Evolutionary conservation across 495 filamentous ascomycete species (phyloP).

Genomic region (Lophium mytilinum): DNA sequence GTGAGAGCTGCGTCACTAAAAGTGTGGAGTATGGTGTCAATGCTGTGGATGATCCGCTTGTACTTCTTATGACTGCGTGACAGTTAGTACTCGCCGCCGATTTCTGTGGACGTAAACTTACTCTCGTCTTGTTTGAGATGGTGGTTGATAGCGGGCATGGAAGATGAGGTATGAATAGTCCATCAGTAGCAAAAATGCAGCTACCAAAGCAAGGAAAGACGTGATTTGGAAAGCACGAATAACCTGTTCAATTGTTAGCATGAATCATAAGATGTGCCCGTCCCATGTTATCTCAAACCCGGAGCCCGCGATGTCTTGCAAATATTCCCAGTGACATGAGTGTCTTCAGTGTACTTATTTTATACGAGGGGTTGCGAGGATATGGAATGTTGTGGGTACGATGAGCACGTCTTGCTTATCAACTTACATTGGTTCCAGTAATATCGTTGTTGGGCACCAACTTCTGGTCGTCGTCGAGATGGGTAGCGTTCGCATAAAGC

Average conservation of each 20-base stretch:
- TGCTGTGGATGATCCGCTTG: neutral
- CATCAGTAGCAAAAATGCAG: neutral
- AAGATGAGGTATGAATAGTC: conserved; percentile 1
- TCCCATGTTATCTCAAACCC: too few relatives aligned
- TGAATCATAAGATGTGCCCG: neutral
- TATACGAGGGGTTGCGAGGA: too few relatives aligned
- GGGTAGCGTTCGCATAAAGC: neutral
- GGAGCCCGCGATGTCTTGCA: too few relatives aligned
- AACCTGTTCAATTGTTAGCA: neutral
- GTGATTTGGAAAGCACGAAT: conserved; percentile 4
- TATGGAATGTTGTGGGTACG: neutral
- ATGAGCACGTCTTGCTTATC: neutral
- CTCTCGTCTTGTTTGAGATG: neutral
- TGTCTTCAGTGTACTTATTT: too few relatives aligned
- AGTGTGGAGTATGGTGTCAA: conserved; percentile 5
- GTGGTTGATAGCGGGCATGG: too few relatives aligned
- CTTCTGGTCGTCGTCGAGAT: conserved; percentile 2
- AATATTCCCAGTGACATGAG: too few relatives aligned
- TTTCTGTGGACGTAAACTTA: neutral
- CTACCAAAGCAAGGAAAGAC: neutral
- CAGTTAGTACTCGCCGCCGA: neutral
- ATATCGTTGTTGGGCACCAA: neutral
- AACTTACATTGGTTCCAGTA: conserved; percentile 1
- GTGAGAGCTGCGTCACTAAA: conserved; percentile 5
- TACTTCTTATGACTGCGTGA: neutral